phyloP scores from a whole-genome alignment of 257 asterid species.

The Solanum microdontum region DNA sequence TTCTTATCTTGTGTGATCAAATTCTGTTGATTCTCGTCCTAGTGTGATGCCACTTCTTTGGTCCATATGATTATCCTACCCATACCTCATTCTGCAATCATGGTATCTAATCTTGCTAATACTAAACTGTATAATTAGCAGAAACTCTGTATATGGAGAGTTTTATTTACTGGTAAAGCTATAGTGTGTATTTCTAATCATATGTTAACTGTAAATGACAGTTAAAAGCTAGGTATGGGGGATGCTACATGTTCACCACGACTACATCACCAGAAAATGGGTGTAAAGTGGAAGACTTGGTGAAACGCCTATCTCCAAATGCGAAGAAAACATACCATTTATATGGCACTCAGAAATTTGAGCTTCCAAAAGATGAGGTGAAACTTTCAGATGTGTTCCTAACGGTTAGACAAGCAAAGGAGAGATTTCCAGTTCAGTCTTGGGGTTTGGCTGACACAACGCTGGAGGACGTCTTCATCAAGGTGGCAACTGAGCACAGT shows the following conservation, averaged over 20 bases:
- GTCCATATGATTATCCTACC: not conserved
- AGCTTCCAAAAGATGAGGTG: conserved; percentile 21
- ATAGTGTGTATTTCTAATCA: not conserved
- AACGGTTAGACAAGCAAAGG: conserved; percentile 19
- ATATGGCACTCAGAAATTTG: conserved; percentile 34
- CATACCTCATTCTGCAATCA: not conserved
- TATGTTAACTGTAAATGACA: not conserved
- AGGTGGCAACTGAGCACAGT: conserved; percentile 18
- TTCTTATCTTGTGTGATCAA: not conserved
- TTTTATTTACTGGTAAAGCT: not conserved
- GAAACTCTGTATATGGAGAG: not conserved
- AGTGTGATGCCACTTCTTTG: not conserved
- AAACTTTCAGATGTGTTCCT: conserved; percentile 21
- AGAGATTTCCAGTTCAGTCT: conserved; percentile 16
- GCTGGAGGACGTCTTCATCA: conserved; percentile 31
- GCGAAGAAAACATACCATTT: conserved; percentile 18
- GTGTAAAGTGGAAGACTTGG: conserved; percentile 14
- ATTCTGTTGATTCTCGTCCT: not conserved
- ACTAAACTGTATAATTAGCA: not conserved
- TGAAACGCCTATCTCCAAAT: conserved; percentile 8
- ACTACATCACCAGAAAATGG: conserved; percentile 17
- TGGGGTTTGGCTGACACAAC: conserved; percentile 39
- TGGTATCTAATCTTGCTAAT: not conserved
- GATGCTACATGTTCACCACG: conserved; percentile 24
- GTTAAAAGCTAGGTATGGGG: conserved; percentile 36